Conservation (phyloP, 1,139 yeast species). For the Geotrichum citri-aurantii region DNA sequence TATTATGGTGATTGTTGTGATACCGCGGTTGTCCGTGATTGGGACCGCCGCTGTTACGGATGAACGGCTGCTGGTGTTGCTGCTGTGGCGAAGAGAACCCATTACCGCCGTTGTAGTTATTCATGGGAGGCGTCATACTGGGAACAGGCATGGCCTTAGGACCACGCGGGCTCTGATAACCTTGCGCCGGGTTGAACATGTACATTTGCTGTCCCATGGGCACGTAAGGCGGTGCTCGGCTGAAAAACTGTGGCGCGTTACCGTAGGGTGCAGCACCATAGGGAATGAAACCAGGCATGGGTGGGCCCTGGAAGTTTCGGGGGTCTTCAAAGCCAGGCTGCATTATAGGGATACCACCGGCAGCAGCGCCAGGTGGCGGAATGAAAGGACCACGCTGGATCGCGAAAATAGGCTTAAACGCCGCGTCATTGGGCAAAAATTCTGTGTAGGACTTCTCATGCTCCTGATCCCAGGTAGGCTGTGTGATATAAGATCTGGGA, state of each 20-base stretch:
- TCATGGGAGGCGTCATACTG: constrained; percentile 7
- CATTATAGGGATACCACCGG: constrained; percentile 24
- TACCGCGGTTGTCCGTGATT: background rate
- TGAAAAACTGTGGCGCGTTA: constrained; percentile 22
- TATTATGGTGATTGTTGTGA: constrained; percentile 1
- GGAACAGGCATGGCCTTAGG: constrained; percentile 15
- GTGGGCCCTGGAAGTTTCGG: constrained; percentile 26
- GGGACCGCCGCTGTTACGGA: background rate
- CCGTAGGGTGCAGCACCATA: constrained; percentile 23
- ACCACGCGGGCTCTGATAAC: constrained; percentile 16
- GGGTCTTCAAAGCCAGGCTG: constrained; percentile 27
- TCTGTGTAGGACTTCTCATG: constrained; percentile 27
- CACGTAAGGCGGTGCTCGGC: constrained; percentile 24
- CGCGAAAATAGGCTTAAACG: constrained; percentile 17
- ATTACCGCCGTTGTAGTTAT: constrained; percentile 1
- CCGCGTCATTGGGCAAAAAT: constrained; percentile 19
- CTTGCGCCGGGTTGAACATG: constrained; percentile 14
- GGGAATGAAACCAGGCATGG: constrained; percentile 26
- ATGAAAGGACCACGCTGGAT: constrained; percentile 19
- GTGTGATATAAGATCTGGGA: constrained; percentile 65
- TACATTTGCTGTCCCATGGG: constrained; percentile 15
- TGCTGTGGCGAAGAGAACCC: constrained; percentile 15
- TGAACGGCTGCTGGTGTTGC: constrained; percentile 12
- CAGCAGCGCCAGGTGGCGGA: constrained; percentile 21
- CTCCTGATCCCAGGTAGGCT: constrained; percentile 68